A percentile compares a stretch with the other conserved stretches of the same genome.
Evolutionary conservation across 768 basidiomycete genomes (phyloP).

Genomic region (Amanita polypyramis): DNA sequence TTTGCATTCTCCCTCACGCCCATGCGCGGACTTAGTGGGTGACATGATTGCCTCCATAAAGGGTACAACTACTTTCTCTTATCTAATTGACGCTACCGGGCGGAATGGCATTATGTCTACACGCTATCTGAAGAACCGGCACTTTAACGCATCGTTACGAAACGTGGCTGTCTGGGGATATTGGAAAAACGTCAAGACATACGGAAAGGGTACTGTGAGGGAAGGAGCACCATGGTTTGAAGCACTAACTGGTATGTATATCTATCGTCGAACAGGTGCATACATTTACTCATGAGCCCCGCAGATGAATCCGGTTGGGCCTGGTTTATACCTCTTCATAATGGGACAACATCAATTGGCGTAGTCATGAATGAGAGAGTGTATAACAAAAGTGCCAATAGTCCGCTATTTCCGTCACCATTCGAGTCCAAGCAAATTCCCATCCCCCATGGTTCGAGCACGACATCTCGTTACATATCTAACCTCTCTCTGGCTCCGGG

Average conservation of each 20-base stretch:
- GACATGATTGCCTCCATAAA: constrained; percentile 15
- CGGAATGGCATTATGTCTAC: constrained; percentile 64
- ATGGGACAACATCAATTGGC: constrained; percentile 52
- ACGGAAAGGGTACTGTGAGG: constrained; percentile 36
- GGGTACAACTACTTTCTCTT: constrained; percentile 51
- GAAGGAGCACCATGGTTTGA: constrained; percentile 63
- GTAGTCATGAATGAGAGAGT: constrained; percentile 48
- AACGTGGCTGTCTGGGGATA: constrained; percentile 78
- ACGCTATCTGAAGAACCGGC: constrained; percentile 58
- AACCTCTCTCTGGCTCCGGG: constrained; percentile 39
- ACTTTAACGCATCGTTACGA: constrained; percentile 55
- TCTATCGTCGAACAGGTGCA: not conserved
- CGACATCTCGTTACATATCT: constrained; percentile 30
- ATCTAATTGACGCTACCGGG: constrained; percentile 66
- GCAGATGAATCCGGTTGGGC: constrained; percentile 63
- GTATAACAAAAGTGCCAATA: constrained; percentile 30
- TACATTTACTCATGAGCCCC: not conserved
- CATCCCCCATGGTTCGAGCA: constrained; percentile 17
- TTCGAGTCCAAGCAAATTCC: constrained; percentile 18
- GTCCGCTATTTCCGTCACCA: constrained; percentile 17
- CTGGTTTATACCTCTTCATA: constrained; percentile 63
- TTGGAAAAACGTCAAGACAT: constrained; percentile 46
- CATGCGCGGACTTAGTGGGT: constrained; percentile 6
- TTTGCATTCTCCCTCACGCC: constrained; percentile 13
- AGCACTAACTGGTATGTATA: constrained; percentile 47